Conservation (phyloP, 306 rosid genomes). For the Acacia confusa region DNA sequence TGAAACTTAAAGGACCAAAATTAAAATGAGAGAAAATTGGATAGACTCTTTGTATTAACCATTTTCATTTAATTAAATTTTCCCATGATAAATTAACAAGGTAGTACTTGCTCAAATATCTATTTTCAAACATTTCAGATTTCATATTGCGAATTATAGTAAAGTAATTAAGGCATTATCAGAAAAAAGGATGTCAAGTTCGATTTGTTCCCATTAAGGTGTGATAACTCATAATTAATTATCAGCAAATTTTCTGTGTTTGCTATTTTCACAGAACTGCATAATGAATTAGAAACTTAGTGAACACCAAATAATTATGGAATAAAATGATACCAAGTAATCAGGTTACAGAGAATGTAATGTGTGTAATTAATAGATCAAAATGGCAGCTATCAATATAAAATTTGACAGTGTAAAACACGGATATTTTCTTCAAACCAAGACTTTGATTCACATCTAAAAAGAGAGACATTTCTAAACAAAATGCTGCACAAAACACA, state of each 20-base stretch:
- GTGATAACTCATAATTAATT: not conserved
- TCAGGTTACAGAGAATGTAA: not conserved
- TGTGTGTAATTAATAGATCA: not conserved
- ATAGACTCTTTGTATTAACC: not conserved
- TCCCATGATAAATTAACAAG: constrained; percentile 14
- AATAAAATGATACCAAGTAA: no score
- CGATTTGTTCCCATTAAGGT: not conserved
- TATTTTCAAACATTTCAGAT: not conserved
- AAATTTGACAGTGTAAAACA: not conserved
- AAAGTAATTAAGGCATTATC: not conserved
- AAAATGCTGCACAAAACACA: not conserved
- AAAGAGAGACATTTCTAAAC: not conserved
- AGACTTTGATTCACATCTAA: not conserved
- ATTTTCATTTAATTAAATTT: not conserved
- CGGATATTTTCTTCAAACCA: not conserved
- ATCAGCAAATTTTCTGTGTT: not conserved
- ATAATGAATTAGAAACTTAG: constrained; percentile 2
- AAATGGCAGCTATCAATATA: not conserved
- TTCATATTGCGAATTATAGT: not conserved
- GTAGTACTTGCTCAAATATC: constrained; percentile 4
- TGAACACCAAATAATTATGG: not conserved
- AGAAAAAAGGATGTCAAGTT: not conserved
- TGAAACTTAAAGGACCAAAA: no score
- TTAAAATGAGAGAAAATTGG: no score
- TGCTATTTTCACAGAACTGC: not conserved